Percentiles rank a stretch among this genome's conserved stretches.
These are phyloP conservation scores for Hortiboletus campestris DNA, from an alignment of 768 basidiomycete species.

Conservation along the genomic window DNA sequence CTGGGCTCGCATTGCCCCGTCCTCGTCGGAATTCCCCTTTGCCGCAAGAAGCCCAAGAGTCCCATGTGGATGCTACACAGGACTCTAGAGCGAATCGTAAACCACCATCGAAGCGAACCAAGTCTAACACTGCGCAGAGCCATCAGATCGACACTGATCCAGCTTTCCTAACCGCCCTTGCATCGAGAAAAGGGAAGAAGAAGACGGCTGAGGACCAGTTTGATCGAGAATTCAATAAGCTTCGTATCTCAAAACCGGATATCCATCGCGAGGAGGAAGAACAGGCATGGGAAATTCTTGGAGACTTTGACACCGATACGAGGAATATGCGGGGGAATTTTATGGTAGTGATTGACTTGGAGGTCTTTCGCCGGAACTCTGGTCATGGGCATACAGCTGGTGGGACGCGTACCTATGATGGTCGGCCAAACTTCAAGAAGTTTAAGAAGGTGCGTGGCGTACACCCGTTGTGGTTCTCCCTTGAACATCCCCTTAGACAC, in stretches of 20 bases:
- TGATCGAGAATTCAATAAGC: slow-evolving; percentile 77
- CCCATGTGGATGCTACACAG: slow-evolving; percentile 11
- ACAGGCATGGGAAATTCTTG: slow-evolving; percentile 57
- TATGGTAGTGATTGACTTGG: slow-evolving; percentile 73
- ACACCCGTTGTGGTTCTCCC: slow-evolving; percentile 6
- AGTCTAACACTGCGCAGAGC: not conserved
- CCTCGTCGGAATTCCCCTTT: slow-evolving; percentile 1
- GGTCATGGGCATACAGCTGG: slow-evolving; percentile 16
- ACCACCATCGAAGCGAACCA: slow-evolving; percentile 7
- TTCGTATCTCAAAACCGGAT: slow-evolving; percentile 68
- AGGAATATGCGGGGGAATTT: slow-evolving; percentile 67
- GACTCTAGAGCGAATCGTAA: slow-evolving; percentile 23
- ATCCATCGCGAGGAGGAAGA: slow-evolving; percentile 46
- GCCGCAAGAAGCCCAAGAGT: not conserved
- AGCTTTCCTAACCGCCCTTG: slow-evolving; percentile 69
- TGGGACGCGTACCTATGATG: slow-evolving; percentile 40
- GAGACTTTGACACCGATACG: slow-evolving; percentile 61
- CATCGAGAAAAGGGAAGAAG: slow-evolving; percentile 69
- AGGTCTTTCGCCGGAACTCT: slow-evolving; percentile 41
- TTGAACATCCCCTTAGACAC: slow-evolving; percentile 25
- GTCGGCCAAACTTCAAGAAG: slow-evolving; percentile 70
- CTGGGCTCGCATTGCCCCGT: not conserved
- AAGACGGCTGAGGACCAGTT: slow-evolving; percentile 61
- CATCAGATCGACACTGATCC: slow-evolving; percentile 53
- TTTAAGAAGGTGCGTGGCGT: slow-evolving; percentile 61